phyloP scores from a whole-genome alignment of 148 eudicot genomes.

The Dianthus caryophyllus region DNA sequence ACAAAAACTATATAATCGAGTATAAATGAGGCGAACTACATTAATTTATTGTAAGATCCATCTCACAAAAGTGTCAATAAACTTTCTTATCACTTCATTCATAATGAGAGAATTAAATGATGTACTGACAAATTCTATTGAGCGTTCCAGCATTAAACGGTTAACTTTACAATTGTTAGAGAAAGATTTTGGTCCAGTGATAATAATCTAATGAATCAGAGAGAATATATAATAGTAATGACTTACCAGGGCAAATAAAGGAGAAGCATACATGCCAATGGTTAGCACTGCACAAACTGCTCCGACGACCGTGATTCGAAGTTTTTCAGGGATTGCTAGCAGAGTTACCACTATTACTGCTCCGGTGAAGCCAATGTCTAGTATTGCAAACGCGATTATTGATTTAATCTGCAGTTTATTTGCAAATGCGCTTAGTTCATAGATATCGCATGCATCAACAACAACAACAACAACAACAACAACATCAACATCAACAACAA shows the following conservation, averaged over 20 bases:
- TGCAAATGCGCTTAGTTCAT: neutral
- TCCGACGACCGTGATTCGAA: conserved; percentile 10
- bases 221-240: no score
- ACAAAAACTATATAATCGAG: no score
- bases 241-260: conserved; percentile 24
- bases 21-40: no score
- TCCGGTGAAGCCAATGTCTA: conserved; percentile 13
- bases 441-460: no score
- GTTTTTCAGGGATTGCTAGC: neutral
- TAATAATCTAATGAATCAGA: no score
- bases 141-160: no score
- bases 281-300: conserved; percentile 6
- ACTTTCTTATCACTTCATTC: no score
- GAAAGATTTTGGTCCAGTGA: neutral
- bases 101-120: no score
- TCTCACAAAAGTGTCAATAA: no score
- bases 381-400: conserved; percentile 2
- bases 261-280: conserved; percentile 30
- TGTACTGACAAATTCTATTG: no score
- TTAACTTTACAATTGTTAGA: neutral
- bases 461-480: neutral
- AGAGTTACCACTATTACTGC: conserved; percentile 10
- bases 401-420: conserved; percentile 14
- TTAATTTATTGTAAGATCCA: no score
- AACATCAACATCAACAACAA: no score